Conservation (phyloP, 257 asterid species). For the Ocimum tenuiflorum region DNA sequence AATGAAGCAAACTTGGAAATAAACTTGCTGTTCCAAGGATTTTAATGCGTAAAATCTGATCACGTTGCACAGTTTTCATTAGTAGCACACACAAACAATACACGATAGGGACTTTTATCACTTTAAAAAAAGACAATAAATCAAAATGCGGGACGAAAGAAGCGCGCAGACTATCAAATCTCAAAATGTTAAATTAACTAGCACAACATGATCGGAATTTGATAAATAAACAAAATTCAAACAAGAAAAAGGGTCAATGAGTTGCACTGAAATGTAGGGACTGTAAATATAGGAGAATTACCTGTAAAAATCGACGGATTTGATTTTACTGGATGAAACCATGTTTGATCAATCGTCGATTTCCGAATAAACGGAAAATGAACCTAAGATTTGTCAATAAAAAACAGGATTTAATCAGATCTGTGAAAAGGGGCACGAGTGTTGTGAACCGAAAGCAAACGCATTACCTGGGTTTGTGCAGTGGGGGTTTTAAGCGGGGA, state of each 20-base stretch:
- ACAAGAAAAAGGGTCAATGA: background rate
- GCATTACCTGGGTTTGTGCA: constrained; percentile 17
- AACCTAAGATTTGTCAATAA: background rate
- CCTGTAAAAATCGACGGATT: constrained; percentile 54
- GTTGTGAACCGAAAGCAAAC: constrained; percentile 20
- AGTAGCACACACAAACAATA: background rate
- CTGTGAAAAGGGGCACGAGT: constrained; percentile 1
- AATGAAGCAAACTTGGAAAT: background rate
- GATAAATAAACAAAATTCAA: background rate
- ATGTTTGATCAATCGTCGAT: constrained; percentile 22
- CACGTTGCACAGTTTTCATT: background rate
- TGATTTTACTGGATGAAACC: constrained; percentile 42
- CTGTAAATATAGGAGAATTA: background rate
- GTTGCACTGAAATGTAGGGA: background rate
- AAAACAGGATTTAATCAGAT: constrained; percentile 13
- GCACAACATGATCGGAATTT: too few species aligned
- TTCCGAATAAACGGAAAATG: background rate
- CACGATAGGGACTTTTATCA: background rate
- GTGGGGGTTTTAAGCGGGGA: background rate
- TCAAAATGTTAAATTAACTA: background rate
- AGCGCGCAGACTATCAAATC: background rate
- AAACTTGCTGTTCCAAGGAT: background rate
- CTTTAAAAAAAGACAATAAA: background rate
- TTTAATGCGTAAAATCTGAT: background rate
- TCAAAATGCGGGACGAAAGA: background rate